Evolutionary conservation across 768 basidiomycete genomes (phyloP).

Genomic region (Suillus sp.): DNA sequence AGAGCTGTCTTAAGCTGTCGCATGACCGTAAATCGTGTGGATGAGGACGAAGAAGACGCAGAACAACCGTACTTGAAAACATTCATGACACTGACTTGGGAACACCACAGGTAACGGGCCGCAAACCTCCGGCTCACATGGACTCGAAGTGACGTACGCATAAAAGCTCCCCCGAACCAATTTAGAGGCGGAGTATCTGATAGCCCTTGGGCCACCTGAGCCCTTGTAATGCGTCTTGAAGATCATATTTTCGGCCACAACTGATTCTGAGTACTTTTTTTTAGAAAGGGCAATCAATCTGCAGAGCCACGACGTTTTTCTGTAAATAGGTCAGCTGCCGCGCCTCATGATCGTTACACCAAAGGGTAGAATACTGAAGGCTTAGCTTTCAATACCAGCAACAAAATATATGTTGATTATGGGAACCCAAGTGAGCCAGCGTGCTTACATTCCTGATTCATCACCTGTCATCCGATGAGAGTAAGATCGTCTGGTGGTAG

Average conservation of each 20-base stretch:
- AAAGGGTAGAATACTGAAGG: no score
- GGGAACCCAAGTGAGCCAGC: no score
- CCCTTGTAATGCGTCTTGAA: no score
- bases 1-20: constrained; percentile 5
- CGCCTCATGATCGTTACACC: no score
- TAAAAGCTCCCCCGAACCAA: background rate
- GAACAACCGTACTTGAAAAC: background rate
- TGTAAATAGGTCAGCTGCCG: no score
- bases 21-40: constrained; percentile 16
- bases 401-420: no score
- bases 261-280: background rate
- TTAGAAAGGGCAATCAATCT: background rate
- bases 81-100: background rate
- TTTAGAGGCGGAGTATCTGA: background rate
- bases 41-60: constrained; percentile 9
- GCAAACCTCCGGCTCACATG: background rate
- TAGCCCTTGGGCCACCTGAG: background rate
- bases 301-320: background rate
- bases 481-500: background rate
- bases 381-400: no score
- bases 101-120: background rate
- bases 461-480: background rate
- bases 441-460: background rate
- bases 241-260: background rate
- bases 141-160: background rate